Percentiles rank a stretch among this genome's conserved stretches.
phyloP scores from a whole-genome alignment of 352 stramenopile species.

The Globisporangium alternatum region DNA sequence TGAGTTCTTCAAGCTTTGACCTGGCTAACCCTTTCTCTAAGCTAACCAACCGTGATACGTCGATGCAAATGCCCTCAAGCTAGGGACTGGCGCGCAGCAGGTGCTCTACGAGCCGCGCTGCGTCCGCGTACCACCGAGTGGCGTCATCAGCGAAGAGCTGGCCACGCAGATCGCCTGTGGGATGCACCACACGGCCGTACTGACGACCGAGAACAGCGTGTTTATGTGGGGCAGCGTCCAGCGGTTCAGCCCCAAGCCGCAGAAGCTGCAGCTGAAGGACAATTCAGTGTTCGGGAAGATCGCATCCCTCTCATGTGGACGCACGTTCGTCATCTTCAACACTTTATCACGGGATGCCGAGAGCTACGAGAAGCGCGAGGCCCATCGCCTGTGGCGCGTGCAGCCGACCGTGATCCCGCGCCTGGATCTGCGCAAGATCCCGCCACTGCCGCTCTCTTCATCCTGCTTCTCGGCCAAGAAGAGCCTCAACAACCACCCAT shows the following conservation, averaged over 20 bases:
- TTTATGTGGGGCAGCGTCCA: constrained; percentile 68
- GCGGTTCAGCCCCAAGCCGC: constrained; percentile 38
- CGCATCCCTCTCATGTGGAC: constrained; percentile 60
- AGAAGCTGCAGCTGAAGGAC: constrained; percentile 29
- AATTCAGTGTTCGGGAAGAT: constrained; percentile 43
- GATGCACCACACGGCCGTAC: constrained; percentile 58
- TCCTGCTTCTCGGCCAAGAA: constrained; percentile 22
- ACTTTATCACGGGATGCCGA: constrained; percentile 42
- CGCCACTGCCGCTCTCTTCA: constrained; percentile 36
- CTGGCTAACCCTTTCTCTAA: neutral
- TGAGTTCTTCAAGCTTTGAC: neutral
- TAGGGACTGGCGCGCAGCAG: constrained; percentile 42
- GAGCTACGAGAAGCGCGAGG: constrained; percentile 60
- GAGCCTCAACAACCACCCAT: constrained; percentile 24
- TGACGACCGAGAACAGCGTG: constrained; percentile 50
- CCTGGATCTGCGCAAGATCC: constrained; percentile 43
- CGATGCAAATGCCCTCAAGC: constrained; percentile 17
- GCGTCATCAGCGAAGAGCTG: constrained; percentile 38
- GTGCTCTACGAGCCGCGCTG: constrained; percentile 41
- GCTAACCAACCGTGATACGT: neutral
- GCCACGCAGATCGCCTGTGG: constrained; percentile 50
- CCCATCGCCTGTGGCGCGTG: constrained; percentile 44
- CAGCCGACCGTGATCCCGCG: constrained; percentile 41
- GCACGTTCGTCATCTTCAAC: constrained; percentile 77
- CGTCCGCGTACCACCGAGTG: constrained; percentile 33